Conservation (phyloP, 2,329 filamentous ascomycete species). For the Penicillium olsonii region DNA sequence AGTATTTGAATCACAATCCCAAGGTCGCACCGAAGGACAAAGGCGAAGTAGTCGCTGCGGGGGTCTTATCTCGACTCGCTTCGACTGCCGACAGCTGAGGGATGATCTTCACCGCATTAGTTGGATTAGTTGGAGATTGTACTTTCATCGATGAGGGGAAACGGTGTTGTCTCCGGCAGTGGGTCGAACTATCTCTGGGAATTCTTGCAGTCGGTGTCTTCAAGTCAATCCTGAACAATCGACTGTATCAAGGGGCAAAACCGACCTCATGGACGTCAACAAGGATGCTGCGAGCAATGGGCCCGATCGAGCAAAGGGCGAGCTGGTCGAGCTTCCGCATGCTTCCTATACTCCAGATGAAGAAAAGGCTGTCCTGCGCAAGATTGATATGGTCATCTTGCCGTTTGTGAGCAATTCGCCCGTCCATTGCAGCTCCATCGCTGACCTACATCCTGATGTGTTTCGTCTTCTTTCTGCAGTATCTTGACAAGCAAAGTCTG, state of each 20-base stretch:
- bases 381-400: constrained; percentile 22
- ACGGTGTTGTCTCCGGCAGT: background rate
- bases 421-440: background rate
- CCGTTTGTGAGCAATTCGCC: constrained; percentile 16
- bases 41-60: too few relatives aligned
- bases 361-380: constrained; percentile 19
- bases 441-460: constrained; percentile 38
- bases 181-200: too few relatives aligned
- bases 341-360: constrained; percentile 14
- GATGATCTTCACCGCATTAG: constrained; percentile 15
- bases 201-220: background rate
- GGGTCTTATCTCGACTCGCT: too few relatives aligned
- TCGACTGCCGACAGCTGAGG: constrained; percentile 11
- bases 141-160: background rate
- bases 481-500: constrained; percentile 49
- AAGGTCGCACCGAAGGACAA: too few relatives aligned
- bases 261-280: constrained; percentile 8
- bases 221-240: background rate
- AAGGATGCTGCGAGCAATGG: constrained; percentile 1
- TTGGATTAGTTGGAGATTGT: background rate
- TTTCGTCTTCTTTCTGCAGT: constrained; percentile 47
- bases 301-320: background rate
- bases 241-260: background rate
- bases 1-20: too few relatives aligned
- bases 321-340: constrained; percentile 5